phyloP scores from a whole-genome alignment of 495 filamentous ascomycete species.

The Xylaria bambusicola region DNA sequence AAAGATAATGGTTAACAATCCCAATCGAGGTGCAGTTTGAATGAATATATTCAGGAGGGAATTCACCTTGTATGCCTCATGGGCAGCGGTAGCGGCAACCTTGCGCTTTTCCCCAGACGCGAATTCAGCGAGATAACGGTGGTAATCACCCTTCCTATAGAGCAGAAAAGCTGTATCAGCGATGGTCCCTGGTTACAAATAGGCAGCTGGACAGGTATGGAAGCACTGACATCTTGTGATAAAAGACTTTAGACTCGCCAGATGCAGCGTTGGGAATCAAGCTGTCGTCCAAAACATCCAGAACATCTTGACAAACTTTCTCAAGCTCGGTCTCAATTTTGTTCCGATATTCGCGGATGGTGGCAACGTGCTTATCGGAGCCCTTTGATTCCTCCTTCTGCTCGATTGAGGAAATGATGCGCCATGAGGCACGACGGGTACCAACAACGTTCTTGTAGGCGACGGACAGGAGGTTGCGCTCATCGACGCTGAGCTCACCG shows the following conservation, averaged over 20 bases:
- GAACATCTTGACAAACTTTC: constrained; percentile 97
- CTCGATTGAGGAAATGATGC: constrained; percentile 99
- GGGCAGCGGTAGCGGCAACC: constrained; percentile 90
- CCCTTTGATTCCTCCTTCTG: constrained; percentile 99
- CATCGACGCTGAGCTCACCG: constrained; percentile 94
- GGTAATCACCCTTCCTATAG: constrained; percentile 98
- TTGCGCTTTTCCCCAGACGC: constrained; percentile 99
- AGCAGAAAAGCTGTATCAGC: constrained; percentile 3
- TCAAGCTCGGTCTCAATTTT: constrained; percentile 99
- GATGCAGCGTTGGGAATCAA: constrained; percentile 97
- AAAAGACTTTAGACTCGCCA: constrained; percentile 99
- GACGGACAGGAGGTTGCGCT: constrained; percentile 98
- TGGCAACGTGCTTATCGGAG: constrained; percentile 91
- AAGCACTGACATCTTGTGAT: constrained; percentile 92
- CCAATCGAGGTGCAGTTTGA: background rate
- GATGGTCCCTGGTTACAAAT: background rate
- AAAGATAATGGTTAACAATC: constrained; percentile 14
- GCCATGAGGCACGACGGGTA: constrained; percentile 97
- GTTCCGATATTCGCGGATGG: constrained; percentile 96
- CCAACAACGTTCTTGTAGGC: constrained; percentile 99
- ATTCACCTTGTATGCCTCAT: constrained; percentile 97
- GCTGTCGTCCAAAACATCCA: constrained; percentile 91
- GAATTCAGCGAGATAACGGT: constrained; percentile 99
- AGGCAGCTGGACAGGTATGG: background rate
- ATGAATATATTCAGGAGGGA: background rate